Evolutionary conservation across 768 basidiomycete genomes (phyloP), one percentile per base, ranked within the genome.

Genomic region (Phlegmacium glaucopus): DNA sequence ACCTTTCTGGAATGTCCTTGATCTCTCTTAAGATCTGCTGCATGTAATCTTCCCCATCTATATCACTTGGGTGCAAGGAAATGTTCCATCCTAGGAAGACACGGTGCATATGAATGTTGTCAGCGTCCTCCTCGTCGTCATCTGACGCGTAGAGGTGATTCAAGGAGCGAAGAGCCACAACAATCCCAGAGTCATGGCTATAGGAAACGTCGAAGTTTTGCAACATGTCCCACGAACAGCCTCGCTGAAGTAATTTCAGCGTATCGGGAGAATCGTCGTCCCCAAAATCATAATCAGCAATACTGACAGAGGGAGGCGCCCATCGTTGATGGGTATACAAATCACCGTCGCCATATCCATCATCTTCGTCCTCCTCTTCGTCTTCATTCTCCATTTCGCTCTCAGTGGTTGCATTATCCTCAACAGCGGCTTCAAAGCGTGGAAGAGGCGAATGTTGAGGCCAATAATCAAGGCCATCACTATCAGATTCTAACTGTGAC

Each of bases 81-180:
- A 88, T 74, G 53, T 86, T 87, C 83, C 83, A 89, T 4, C 87
- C 87, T 4, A 89, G 71, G 52, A 72, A 82, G 8, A 87, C 57
- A 22, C 72, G 69, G 53, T 75, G 68, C 57, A 72, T 67, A 12
- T 58, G 65, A 18, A 68, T 61, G 12, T 42, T 39, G 18, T 59
- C 47, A 36, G 36, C 50, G 34, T 59, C 53, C 22, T 67, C 59
- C 18, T 61, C 42, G 18, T 55, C 53, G 13, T 52, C 49, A 34
- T 58, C 52, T 39, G 58, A 60, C 7, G 48, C 47, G 41, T 62
- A 59, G 8, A 62, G 56, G 25, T 70, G 68, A 6, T 69, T 59
- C 38, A 74, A 44, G 1, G 70, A 72, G n/a, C 53, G 58, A 7
- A 74, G 51, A 29, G 67, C 65, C 9, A 78, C 77, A 15, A 76